These are phyloP conservation scores for Anisodus tanguticus DNA, from an alignment of 257 asterid species.

Conservation along the genomic window DNA sequence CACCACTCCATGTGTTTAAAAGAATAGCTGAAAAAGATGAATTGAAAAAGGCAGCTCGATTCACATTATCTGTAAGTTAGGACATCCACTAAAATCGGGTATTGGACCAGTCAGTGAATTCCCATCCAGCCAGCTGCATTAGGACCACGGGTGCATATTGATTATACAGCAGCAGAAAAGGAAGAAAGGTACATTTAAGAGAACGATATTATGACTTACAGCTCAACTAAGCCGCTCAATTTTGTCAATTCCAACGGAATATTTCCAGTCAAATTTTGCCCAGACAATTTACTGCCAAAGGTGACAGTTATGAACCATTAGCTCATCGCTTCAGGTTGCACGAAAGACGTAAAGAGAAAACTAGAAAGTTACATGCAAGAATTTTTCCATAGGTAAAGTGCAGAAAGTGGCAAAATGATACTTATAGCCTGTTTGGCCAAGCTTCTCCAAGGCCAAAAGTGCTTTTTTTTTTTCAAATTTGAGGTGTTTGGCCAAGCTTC, in stretches of 20 bases:
- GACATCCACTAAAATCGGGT: slow-evolving; percentile 94
- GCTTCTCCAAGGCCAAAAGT: too few relatives aligned
- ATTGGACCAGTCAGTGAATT: slow-evolving; percentile 78
- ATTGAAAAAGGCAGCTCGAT: slow-evolving; percentile 13
- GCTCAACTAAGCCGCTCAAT: slow-evolving; percentile 63
- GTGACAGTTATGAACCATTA: slow-evolving; percentile 15
- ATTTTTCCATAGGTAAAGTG: background rate
- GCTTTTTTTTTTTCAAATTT: too few relatives aligned
- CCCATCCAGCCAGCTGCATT: slow-evolving; percentile 90
- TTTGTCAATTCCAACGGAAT: slow-evolving; percentile 67
- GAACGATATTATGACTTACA: slow-evolving; percentile 56
- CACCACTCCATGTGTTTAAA: slow-evolving; percentile 19
- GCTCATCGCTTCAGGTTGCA: background rate
- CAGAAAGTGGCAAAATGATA: background rate
- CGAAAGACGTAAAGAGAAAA: slow-evolving; percentile 20
- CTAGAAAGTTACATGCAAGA: background rate
- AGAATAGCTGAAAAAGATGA: background rate
- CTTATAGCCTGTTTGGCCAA: background rate
- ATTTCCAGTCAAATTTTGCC: slow-evolving; percentile 66
- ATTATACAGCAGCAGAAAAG: slow-evolving; percentile 19
- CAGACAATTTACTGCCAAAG: slow-evolving; percentile 70
- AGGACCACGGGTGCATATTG: slow-evolving; percentile 24
- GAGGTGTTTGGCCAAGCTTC: too few relatives aligned
- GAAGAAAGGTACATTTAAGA: background rate
- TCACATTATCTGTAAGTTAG: slow-evolving; percentile 76